phyloP scores from a whole-genome alignment of 345 rosid genomes.

The Aquilaria yunnanensis region DNA sequence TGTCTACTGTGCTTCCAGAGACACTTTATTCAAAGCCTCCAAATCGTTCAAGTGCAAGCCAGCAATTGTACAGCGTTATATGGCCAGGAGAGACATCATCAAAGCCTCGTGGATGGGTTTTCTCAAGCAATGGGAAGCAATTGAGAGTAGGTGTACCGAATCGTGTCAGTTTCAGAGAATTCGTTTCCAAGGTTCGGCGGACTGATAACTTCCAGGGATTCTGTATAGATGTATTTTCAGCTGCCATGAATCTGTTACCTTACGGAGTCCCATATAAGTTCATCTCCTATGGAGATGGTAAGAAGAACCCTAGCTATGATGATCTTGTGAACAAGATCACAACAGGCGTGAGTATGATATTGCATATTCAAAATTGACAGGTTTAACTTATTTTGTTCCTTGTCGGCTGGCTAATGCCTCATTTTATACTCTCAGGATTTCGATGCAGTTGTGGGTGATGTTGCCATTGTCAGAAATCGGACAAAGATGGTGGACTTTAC shows the following conservation, averaged over 20 bases:
- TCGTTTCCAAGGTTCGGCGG: slow-evolving; percentile 62
- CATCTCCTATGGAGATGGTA: slow-evolving; percentile 69
- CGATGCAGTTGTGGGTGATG: slow-evolving; percentile 92
- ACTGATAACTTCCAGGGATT: slow-evolving; percentile 70
- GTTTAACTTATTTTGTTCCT: neutral
- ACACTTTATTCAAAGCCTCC: slow-evolving; percentile 45
- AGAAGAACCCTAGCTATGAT: slow-evolving; percentile 69
- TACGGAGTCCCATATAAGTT: slow-evolving; percentile 76
- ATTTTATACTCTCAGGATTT: slow-evolving; percentile 36
- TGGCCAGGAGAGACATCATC: slow-evolving; percentile 90
- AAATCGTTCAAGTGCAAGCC: slow-evolving; percentile 54
- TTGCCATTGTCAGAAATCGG: slow-evolving; percentile 80
- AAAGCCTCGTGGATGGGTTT: slow-evolving; percentile 94
- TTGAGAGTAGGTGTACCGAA: slow-evolving; percentile 77
- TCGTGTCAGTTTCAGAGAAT: slow-evolving; percentile 70
- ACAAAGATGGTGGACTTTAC: slow-evolving; percentile 85
- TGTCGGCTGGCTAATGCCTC: slow-evolving; percentile 13
- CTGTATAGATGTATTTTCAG: slow-evolving; percentile 82
- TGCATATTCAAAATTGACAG: slow-evolving; percentile 6
- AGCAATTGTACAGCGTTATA: slow-evolving; percentile 50
- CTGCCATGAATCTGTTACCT: slow-evolving; percentile 77
- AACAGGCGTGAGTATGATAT: slow-evolving; percentile 63
- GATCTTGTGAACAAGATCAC: slow-evolving; percentile 63
- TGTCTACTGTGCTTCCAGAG: slow-evolving; percentile 66
- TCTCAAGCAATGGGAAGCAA: slow-evolving; percentile 81